These are phyloP conservation scores for Phytomonas francai DNA, from an alignment of 208 protist species.

Conservation along the genomic window DNA sequence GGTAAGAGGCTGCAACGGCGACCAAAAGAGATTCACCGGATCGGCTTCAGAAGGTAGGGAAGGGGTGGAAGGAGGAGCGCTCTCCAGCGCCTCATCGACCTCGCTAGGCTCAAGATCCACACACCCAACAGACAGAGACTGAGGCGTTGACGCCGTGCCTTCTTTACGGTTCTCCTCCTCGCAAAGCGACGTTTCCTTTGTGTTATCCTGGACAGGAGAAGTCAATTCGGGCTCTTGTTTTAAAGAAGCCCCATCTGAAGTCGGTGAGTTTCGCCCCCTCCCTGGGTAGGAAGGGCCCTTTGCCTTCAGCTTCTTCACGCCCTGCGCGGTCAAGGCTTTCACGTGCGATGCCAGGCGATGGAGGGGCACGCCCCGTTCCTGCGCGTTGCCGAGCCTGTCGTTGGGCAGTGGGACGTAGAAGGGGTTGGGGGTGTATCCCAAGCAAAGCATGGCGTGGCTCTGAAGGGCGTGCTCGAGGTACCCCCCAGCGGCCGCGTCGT, in stretches of 20 bases:
- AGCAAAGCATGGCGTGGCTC: constrained; percentile 45
- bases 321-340: background rate
- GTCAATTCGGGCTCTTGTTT: background rate
- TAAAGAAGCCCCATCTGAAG: background rate
- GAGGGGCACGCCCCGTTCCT: background rate
- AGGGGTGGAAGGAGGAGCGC: background rate
- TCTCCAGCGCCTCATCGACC: background rate
- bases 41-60: background rate
- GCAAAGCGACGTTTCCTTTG: background rate
- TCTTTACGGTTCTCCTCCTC: background rate
- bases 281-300: background rate
- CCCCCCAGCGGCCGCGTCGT: constrained; percentile 13
- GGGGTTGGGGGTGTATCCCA: constrained; percentile 23
- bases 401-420: constrained; percentile 7
- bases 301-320: background rate
- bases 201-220: background rate
- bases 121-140: background rate
- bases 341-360: background rate
- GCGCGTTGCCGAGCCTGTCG: background rate
- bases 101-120: background rate
- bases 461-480: constrained; percentile 58
- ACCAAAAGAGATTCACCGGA: constrained; percentile 23
- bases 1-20: constrained; percentile 33
- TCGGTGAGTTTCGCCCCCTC: background rate
- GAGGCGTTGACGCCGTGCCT: background rate